A percentile compares a stretch with the other conserved stretches of the same genome.
phyloP scores from a whole-genome alignment of 2,329 filamentous ascomycete genomes.

The Phialophora tarda region DNA sequence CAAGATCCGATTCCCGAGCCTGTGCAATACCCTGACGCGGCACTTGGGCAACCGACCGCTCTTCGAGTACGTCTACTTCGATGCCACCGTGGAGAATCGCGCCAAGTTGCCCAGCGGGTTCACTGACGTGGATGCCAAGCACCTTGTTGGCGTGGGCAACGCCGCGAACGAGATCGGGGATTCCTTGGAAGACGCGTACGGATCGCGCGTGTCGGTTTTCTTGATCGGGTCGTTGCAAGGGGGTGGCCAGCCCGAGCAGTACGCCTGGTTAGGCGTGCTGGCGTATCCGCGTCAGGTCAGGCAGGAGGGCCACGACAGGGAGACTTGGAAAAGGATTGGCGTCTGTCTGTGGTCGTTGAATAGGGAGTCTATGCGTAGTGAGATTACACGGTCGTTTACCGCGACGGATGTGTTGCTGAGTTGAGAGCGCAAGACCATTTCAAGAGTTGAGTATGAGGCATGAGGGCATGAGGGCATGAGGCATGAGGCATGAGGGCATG shows the following conservation, averaged over 20 bases:
- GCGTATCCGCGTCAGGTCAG: background rate
- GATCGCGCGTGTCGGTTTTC: background rate
- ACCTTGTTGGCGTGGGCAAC: background rate
- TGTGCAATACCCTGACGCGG: background rate
- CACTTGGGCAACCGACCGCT: background rate
- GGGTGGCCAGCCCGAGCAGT: background rate
- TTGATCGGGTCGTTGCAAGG: background rate
- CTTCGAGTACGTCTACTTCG: slow-evolving; percentile 1
- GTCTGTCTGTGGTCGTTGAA: background rate
- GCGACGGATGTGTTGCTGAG: background rate
- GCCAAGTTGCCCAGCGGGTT: background rate
- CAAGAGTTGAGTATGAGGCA: background rate
- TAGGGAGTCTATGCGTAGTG: background rate
- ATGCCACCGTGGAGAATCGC: background rate
- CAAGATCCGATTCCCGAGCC: background rate
- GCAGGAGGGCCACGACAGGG: background rate
- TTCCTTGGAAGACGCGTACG: background rate
- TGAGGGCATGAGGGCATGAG: background rate
- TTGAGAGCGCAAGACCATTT: background rate
- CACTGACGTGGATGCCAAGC: background rate
- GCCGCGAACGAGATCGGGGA: background rate
- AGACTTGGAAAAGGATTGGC: background rate
- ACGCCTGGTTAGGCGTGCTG: background rate
- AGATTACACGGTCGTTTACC: background rate
- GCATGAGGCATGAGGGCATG: too few relatives aligned